These are phyloP conservation scores for Gossypium mustelinum DNA, from an alignment of 345 rosid species.

Conservation along the genomic window DNA sequence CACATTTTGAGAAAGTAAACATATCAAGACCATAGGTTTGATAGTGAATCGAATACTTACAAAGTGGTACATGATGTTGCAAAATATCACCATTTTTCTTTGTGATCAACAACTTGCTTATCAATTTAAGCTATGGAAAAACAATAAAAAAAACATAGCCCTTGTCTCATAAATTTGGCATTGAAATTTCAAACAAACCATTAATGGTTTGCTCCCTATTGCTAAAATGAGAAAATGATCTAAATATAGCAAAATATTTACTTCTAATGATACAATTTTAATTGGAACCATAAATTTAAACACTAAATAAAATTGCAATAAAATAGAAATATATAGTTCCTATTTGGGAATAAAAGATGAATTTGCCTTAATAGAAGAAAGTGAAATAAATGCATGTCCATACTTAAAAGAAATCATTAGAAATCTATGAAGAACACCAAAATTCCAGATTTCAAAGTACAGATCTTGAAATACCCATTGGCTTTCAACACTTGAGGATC, in stretches of 20 bases:
- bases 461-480: neutral
- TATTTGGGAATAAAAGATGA: neutral
- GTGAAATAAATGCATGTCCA: neutral
- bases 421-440: neutral
- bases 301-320: neutral
- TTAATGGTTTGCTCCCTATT: neutral
- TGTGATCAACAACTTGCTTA: neutral
- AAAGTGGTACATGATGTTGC: neutral
- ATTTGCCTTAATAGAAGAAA: neutral
- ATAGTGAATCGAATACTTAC: neutral
- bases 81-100: neutral
- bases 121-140: constrained; percentile 5
- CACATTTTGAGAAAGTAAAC: neutral
- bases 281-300: neutral
- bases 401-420: too few species aligned
- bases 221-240: neutral
- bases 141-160: neutral
- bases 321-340: neutral
- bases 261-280: too few species aligned
- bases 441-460: neutral
- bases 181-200: neutral
- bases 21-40: neutral
- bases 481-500: neutral
- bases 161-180: neutral
- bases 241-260: neutral